Evolutionary conservation across 2,329 filamentous ascomycete species (phyloP).

Genomic region (Penicillium polonicum): DNA sequence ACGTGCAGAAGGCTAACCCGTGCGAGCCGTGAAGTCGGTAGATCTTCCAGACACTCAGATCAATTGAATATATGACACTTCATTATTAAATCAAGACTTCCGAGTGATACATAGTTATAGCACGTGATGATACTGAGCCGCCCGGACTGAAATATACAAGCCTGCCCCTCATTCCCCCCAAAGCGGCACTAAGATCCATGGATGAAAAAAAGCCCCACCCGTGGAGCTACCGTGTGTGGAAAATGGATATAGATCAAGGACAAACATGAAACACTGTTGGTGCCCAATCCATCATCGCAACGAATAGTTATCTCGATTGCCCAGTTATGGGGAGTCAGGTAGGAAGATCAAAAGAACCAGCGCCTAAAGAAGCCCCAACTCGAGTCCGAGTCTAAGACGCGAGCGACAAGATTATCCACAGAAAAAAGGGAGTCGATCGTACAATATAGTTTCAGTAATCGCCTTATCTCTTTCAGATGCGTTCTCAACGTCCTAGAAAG

Average conservation of each 20-base stretch:
- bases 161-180: background rate
- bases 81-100: background rate
- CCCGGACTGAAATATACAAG: background rate
- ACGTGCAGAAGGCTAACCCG: background rate
- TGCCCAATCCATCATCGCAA: background rate
- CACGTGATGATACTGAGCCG: background rate
- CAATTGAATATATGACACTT: background rate
- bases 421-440: background rate
- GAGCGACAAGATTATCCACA: background rate
- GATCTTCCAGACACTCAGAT: background rate
- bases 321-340: background rate
- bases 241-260: conserved; percentile 3
- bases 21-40: background rate
- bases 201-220: conserved; percentile 3
- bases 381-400: background rate
- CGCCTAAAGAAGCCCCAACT: background rate
- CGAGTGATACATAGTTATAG: background rate
- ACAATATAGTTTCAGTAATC: background rate
- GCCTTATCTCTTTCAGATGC: background rate
- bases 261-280: background rate
- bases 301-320: background rate
- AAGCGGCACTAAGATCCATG: conserved; percentile 1
- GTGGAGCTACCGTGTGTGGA: background rate
- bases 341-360: background rate
- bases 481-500: background rate